Percentiles rank a stretch among this genome's conserved stretches.
These are phyloP conservation scores for Wickerhamomyces mucosus DNA, from an alignment of 805 yeast genomes.

Conservation along the genomic window DNA sequence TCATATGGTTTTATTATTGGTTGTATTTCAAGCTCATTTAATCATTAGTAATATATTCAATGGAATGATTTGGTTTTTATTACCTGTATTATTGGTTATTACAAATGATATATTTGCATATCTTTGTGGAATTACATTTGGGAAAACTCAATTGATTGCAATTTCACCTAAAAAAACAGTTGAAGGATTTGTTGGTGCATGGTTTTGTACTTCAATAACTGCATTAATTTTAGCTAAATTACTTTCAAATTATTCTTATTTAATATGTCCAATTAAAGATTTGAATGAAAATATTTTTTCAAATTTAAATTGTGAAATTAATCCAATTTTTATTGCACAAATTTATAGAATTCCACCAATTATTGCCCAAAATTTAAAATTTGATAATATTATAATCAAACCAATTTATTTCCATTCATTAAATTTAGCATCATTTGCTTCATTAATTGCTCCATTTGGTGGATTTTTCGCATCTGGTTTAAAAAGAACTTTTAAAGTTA, in stretches of 20 bases:
- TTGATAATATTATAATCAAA: slow-evolving; percentile 49
- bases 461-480: slow-evolving; percentile 98
- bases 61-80: slow-evolving; percentile 89
- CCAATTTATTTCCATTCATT: slow-evolving; percentile 90
- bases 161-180: slow-evolving; percentile 96
- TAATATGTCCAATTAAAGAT: slow-evolving; percentile 81
- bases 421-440: slow-evolving; percentile 86
- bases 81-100: slow-evolving; percentile 87
- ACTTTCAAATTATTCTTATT: slow-evolving; percentile 55
- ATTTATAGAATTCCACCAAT: slow-evolving; percentile 66
- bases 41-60: slow-evolving; percentile 81
- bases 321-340: slow-evolving; percentile 84
- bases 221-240: slow-evolving; percentile 58
- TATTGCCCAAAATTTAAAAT: slow-evolving; percentile 38
- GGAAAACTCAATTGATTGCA: slow-evolving; percentile 82
- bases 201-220: slow-evolving; percentile 82
- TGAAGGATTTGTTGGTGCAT: slow-evolving; percentile 96
- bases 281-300: slow-evolving; percentile 53
- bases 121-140: slow-evolving; percentile 94
- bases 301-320: slow-evolving; percentile 64
- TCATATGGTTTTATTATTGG: slow-evolving; percentile 84
- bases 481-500: slow-evolving; percentile 90
- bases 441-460: slow-evolving; percentile 95
- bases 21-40: slow-evolving; percentile 90
- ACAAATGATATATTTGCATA: slow-evolving; percentile 95